Evolutionary conservation across 805 yeast genomes (phyloP), one percentile per base, ranked within the genome.

Genomic region (Suhomyces pyralidae): DNA sequence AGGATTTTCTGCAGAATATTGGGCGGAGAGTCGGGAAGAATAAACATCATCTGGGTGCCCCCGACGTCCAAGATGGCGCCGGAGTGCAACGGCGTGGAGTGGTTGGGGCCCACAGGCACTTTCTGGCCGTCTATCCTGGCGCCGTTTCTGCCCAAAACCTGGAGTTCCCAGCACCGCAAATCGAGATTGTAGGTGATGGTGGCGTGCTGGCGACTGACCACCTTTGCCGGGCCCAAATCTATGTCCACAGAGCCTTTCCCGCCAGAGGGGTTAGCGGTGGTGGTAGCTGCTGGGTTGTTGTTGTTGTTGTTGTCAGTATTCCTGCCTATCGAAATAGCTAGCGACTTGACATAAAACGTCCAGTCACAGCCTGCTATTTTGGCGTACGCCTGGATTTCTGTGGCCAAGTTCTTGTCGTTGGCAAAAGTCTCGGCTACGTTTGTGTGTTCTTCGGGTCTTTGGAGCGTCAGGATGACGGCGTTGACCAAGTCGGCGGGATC

Each of bases 21-120:
- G 2, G 97, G 97, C 10, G 83, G 82, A 4, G 89, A 84, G 66
- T 92, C 97, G 1, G 99, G 99, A 58, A 94, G 76, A 38, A 94
- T 94, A 66, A 94, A 94, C 96, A 94, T 93, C 98, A 94, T 94
- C 70, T 94, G 98, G 9, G 97, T 91, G 5, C 97, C 97, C 15
- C 98, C 98, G 45, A 94, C 85, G 62, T 94, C 99, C 52, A 94
- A 71, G 15, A 94, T 83, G 42, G 93, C 88, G n/a, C 99, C 99
- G 1, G 96, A 86, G 49, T 81, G 79, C 51, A 94, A 78, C 10
- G 84, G 79, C 12, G 85, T 79, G 3, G 84, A 76, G 5, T 74
- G 68, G 40, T 70, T 60, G 5, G 78, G 69, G 5, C 85, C 86
- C 30, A 80, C 71, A 2, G 80, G 77, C 42, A 79, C 68, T 59